Percentiles rank a stretch among this genome's conserved stretches.
Evolutionary conservation across 306 rosid genomes (phyloP).

Genomic region (Citrullus amarus): DNA sequence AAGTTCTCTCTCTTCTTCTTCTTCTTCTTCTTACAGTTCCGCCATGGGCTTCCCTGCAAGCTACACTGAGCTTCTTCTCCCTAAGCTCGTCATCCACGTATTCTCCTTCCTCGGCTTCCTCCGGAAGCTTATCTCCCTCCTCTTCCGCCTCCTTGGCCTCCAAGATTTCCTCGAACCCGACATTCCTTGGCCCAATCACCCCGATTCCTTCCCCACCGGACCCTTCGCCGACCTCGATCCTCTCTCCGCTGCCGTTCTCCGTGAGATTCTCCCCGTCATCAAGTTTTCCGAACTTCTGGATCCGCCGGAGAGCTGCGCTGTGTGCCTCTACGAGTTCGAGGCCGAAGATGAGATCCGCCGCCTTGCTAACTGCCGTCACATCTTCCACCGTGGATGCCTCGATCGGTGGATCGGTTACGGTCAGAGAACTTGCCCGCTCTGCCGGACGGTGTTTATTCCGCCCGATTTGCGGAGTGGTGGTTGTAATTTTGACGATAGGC

Average conservation of each 20-base stretch:
- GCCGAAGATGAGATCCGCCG: slow-evolving; percentile 64
- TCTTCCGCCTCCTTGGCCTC: slow-evolving; percentile 39
- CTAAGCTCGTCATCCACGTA: slow-evolving; percentile 43
- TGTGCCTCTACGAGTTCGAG: slow-evolving; percentile 66
- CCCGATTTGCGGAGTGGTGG: slow-evolving; percentile 37
- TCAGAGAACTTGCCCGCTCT: slow-evolving; percentile 75
- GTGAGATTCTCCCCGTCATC: slow-evolving; percentile 47
- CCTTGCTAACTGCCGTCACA: slow-evolving; percentile 63
- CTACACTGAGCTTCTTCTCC: slow-evolving; percentile 48
- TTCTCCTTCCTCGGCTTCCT: slow-evolving; percentile 45
- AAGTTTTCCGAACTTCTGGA: slow-evolving; percentile 54
- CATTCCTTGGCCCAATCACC: slow-evolving; percentile 21
- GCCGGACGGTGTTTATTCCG: slow-evolving; percentile 59
- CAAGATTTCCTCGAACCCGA: slow-evolving; percentile 54
- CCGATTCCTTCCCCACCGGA: neutral
- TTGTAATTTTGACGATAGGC: slow-evolving; percentile 29
- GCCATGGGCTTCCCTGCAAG: slow-evolving; percentile 74
- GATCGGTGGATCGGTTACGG: slow-evolving; percentile 92
- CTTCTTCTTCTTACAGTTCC: neutral
- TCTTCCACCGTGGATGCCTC: slow-evolving; percentile 62
- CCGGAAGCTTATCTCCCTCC: slow-evolving; percentile 27
- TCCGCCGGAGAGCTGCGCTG: slow-evolving; percentile 62
- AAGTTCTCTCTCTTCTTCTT: neutral
- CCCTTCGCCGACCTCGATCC: slow-evolving; percentile 30
- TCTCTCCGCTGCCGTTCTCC: slow-evolving; percentile 34